Conservation (phyloP, 2,329 filamentous ascomycete species). For the Sordariomycetes sp. region DNA sequence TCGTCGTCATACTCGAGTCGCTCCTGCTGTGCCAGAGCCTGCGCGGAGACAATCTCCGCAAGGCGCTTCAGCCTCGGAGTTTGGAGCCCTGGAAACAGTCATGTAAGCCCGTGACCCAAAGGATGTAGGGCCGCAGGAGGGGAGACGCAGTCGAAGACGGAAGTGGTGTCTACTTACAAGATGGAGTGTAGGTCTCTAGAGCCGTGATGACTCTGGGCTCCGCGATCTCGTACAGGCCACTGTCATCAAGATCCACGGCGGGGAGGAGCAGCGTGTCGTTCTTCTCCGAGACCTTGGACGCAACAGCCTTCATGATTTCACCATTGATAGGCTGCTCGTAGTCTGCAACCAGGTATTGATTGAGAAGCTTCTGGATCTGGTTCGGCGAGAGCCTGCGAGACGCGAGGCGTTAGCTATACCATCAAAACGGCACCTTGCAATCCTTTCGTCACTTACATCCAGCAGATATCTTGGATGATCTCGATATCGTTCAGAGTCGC, state of each 20-base stretch:
- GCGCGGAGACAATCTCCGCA: slow-evolving; percentile 94
- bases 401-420: too few relatives aligned
- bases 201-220: slow-evolving; percentile 93
- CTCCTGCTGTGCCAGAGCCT: slow-evolving; percentile 92
- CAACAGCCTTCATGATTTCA: slow-evolving; percentile 99
- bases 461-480: slow-evolving; percentile 99
- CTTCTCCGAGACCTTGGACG: slow-evolving; percentile 94
- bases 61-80: slow-evolving; percentile 88
- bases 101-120: slow-evolving; percentile 14
- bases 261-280: slow-evolving; percentile 87
- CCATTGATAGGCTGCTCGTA: slow-evolving; percentile 99
- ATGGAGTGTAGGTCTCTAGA: slow-evolving; percentile 94
- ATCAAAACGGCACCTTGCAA: too few relatives aligned
- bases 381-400: slow-evolving; percentile 74
- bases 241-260: slow-evolving; percentile 98
- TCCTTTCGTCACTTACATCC: slow-evolving; percentile 61
- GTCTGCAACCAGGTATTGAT: slow-evolving; percentile 96
- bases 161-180: slow-evolving; percentile 52
- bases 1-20: slow-evolving; percentile 49
- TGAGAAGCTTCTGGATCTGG: slow-evolving; percentile 96
- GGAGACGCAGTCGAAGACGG: neutral
- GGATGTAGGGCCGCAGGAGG: neutral
- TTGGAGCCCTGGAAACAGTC: slow-evolving; percentile 60
- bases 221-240: slow-evolving; percentile 94
- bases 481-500: slow-evolving; percentile 98